Percentiles rank a stretch among this genome's conserved stretches.
Conservation (phyloP, 805 yeast genomes). For the Kregervanrija fluxuum region DNA sequence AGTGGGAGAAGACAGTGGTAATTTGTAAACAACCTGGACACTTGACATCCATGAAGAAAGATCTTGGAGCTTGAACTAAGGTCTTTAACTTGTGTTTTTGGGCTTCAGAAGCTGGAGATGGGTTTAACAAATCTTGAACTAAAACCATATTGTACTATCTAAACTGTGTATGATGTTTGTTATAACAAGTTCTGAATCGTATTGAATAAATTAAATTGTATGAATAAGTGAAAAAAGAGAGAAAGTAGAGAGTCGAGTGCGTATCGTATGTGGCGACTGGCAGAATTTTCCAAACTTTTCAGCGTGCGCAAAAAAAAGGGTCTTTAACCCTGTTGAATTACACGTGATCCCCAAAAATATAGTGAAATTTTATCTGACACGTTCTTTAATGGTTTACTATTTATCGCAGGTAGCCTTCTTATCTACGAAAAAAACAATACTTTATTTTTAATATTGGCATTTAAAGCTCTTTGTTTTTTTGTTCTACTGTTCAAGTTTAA, state of each 20-base stretch:
- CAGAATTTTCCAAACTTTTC: background rate
- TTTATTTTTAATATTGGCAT: too few relatives aligned
- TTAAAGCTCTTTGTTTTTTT: too few relatives aligned
- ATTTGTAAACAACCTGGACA: conserved; percentile 99
- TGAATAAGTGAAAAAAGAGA: background rate
- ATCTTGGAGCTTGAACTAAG: conserved; percentile 96
- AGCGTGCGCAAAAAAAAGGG: background rate
- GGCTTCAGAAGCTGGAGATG: conserved; percentile 94
- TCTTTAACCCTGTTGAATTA: background rate
- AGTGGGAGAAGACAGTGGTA: conserved; percentile 99
- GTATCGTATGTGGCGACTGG: too few relatives aligned
- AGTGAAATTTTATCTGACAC: too few relatives aligned
- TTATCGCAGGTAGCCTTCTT: too few relatives aligned
- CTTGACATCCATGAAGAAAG: conserved; percentile 99
- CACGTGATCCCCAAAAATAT: background rate
- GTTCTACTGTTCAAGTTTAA: too few relatives aligned
- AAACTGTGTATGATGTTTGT: background rate
- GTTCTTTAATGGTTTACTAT: too few relatives aligned
- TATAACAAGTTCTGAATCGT: background rate
- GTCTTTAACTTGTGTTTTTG: conserved; percentile 96
- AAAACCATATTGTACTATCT: conserved; percentile 53
- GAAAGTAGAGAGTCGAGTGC: background rate
- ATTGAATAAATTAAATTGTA: background rate
- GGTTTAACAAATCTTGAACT: conserved; percentile 98
- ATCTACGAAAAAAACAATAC: too few relatives aligned